Percentiles rank a stretch among this genome's conserved stretches.
These are phyloP conservation scores for Metroxylon sagu DNA, from an alignment of 176 grass and related monocot species.

Conservation along the genomic window DNA sequence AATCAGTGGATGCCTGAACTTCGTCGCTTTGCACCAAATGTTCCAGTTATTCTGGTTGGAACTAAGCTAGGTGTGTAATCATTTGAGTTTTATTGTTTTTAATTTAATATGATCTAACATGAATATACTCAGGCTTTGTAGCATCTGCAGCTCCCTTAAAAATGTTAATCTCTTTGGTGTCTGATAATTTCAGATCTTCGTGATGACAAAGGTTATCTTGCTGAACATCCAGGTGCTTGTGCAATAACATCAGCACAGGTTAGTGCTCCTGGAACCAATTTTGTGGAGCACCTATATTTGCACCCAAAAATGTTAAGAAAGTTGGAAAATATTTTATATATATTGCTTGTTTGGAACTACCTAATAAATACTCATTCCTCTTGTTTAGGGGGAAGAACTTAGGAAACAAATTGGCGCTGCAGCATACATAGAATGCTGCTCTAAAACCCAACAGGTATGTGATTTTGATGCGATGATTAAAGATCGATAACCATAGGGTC, in stretches of 20 bases:
- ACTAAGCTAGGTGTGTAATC: slow-evolving; percentile 67
- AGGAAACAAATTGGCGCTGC: slow-evolving; percentile 84
- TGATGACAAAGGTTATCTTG: slow-evolving; percentile 69
- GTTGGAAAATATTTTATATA: not conserved
- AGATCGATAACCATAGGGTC: too few species aligned
- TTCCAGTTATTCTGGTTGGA: slow-evolving; percentile 79
- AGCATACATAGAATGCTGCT: slow-evolving; percentile 80
- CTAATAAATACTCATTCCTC: not conserved
- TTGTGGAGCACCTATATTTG: not conserved
- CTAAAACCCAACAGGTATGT: slow-evolving; percentile 75
- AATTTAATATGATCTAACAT: too few species aligned
- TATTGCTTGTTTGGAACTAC: not conserved
- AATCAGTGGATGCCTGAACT: slow-evolving; percentile 96
- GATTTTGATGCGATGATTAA: too few species aligned
- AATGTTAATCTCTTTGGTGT: slow-evolving; percentile 1
- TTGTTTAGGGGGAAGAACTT: slow-evolving; percentile 60
- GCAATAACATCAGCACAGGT: slow-evolving; percentile 57
- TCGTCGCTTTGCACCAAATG: slow-evolving; percentile 56
- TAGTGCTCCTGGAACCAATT: not conserved
- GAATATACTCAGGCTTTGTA: too few species aligned
- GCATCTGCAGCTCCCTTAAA: not conserved
- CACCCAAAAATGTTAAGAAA: too few species aligned
- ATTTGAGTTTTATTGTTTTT: not conserved
- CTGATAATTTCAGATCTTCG: slow-evolving; percentile 56
- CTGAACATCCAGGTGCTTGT: slow-evolving; percentile 50